Evolutionary conservation across 2,329 filamentous ascomycete species (phyloP), one percentile per base, ranked within the genome.

Genomic region (Talaromyces rugulosus): DNA sequence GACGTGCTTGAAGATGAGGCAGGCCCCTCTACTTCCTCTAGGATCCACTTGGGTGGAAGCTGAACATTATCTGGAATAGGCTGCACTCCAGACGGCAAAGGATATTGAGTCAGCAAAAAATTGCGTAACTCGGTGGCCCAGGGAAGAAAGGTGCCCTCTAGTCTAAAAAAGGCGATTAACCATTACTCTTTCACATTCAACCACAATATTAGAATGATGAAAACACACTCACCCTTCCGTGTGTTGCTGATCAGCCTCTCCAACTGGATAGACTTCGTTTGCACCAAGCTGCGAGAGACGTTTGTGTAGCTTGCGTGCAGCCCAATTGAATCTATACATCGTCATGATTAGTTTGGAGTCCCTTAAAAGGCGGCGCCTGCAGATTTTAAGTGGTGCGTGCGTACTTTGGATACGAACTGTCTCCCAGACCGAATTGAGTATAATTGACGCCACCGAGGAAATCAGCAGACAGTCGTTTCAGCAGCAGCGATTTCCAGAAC

Each of bases 231-330:
- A 95, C 88, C 94, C 93, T 77, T 98, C 93, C 30, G 91, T 87
- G 79, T 97, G 92, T 72, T 96, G 91, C 69, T 97, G 93, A 72
- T 99, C 95, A 27, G 89, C 92, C 76, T 99, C 95, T 12, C 91
- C 95, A 42, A 88, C 82, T 47, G 89, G 86, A 69, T 90, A 89
- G 65, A 95, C 85, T 55, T 91, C 85, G 50, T 82, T 82, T 2
- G 91, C 95, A 1, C 94, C 94, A 0, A 99, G 84, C 72, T 96
- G 92, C 42, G 88, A 75, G 36, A 99, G 80, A 16, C 95, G 87
- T 68, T 92, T 94, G 69, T 92, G 87, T 53, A 99, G 81, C 76
- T 97, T 96, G 56, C 92, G 86, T 53, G 90, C 90, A 18, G 94
- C 92, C 86, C 91, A 96, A 78, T 99, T 99, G 77, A 92, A 96